Evolutionary conservation across 1,284 basidiomycete genomes (phyloP).

Genomic region (Sporisorium exsertum): DNA sequence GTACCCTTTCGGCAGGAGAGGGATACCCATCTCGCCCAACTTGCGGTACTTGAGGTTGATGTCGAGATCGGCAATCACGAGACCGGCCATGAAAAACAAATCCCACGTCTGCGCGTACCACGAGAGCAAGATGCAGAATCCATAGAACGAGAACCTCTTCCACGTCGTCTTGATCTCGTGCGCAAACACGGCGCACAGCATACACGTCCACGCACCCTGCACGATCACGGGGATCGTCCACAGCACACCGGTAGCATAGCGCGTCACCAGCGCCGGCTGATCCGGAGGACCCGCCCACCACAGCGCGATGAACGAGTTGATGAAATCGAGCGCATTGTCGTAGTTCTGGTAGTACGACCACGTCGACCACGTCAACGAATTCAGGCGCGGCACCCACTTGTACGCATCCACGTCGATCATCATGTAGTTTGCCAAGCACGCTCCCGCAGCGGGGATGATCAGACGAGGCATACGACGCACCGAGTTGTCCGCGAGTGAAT

Average conservation of each 20-base stretch:
- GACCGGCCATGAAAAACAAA: constrained; percentile 61
- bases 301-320: constrained; percentile 53
- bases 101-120: constrained; percentile 63
- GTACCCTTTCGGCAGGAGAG: constrained; percentile 35
- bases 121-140: constrained; percentile 45
- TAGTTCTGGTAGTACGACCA: constrained; percentile 63
- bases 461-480: constrained; percentile 61
- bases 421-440: constrained; percentile 55
- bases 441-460: constrained; percentile 52
- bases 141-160: constrained; percentile 61
- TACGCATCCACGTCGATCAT: constrained; percentile 59
- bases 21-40: constrained; percentile 47
- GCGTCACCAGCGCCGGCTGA: constrained; percentile 48
- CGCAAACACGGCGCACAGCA: constrained; percentile 56
- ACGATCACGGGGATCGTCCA: constrained; percentile 65
- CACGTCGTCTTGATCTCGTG: constrained; percentile 55
- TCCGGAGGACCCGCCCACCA: constrained; percentile 58
- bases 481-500: constrained; percentile 55
- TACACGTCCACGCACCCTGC: constrained; percentile 56
- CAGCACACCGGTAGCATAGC: constrained; percentile 63
- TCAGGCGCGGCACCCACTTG: constrained; percentile 55
- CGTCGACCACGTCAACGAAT: constrained; percentile 57
- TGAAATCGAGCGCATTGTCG: constrained; percentile 50
- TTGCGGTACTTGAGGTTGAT: constrained; percentile 59
- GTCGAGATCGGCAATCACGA: constrained; percentile 62